Evolutionary conservation across 495 filamentous ascomycete species (phyloP).

Genomic region (Collariella sp.): DNA sequence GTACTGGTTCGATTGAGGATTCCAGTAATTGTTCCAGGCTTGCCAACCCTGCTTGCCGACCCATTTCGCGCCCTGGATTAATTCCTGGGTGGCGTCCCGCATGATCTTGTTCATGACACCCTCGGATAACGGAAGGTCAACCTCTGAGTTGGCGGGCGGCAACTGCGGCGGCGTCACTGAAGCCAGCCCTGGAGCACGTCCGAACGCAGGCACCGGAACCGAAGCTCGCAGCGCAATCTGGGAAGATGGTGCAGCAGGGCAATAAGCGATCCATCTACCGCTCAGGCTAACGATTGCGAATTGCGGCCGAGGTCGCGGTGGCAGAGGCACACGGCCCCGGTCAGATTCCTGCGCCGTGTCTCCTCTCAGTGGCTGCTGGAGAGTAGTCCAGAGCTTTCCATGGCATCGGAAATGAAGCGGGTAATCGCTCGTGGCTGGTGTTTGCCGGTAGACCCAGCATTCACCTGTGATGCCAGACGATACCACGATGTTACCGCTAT

Average conservation of each 20-base stretch:
- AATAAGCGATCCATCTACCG: constrained; percentile 77
- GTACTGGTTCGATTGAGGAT: constrained; percentile 37
- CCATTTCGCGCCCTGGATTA: constrained; percentile 83
- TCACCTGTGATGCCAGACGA: constrained; percentile 78
- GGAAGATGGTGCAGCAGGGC: constrained; percentile 64
- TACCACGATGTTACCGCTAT: constrained; percentile 58
- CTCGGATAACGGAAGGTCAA: constrained; percentile 71
- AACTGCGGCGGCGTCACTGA: constrained; percentile 64
- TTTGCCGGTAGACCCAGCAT: constrained; percentile 62
- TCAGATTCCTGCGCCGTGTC: constrained; percentile 41
- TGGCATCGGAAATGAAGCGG: constrained; percentile 51
- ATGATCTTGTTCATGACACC: constrained; percentile 77
- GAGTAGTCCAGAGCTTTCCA: constrained; percentile 79
- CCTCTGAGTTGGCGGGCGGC: constrained; percentile 62
- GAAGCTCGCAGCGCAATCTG: constrained; percentile 58
- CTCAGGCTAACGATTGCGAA: constrained; percentile 65
- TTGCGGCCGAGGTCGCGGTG: constrained; percentile 37
- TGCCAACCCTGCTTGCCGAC: constrained; percentile 78
- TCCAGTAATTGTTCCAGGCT: constrained; percentile 86
- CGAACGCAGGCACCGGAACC: constrained; percentile 38
- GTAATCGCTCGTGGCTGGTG: constrained; percentile 22
- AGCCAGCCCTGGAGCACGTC: constrained; percentile 56
- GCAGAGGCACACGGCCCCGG: constrained; percentile 27
- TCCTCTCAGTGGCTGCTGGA: constrained; percentile 48
- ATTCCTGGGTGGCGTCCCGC: constrained; percentile 78